These are phyloP conservation scores for Berkeleyomyces basicola DNA, from an alignment of 2,329 filamentous ascomycete species.

Conservation along the genomic window DNA sequence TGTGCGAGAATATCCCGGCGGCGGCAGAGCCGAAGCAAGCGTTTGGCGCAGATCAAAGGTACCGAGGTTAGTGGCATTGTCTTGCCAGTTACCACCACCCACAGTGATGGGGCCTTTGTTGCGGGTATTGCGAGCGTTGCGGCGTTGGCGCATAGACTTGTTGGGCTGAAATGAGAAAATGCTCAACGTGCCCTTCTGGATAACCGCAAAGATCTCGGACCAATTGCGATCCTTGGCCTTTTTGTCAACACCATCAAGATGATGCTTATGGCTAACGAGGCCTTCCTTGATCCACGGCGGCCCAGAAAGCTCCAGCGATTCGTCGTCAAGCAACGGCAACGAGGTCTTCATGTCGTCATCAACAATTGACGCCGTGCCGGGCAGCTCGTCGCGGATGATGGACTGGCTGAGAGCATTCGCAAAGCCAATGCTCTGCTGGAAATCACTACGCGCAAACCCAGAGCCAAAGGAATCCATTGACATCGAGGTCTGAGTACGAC, in stretches of 20 bases:
- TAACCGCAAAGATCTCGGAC: conserved; percentile 88
- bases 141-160: conserved; percentile 57
- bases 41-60: conserved; percentile 81
- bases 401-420: conserved; percentile 92
- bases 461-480: conserved; percentile 84
- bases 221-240: conserved; percentile 88
- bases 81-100: conserved; percentile 94
- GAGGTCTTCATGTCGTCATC: conserved; percentile 43
- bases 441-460: conserved; percentile 58
- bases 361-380: conserved; percentile 34
- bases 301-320: conserved; percentile 76
- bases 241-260: conserved; percentile 79
- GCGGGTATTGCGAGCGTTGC: conserved; percentile 21
- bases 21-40: conserved; percentile 74
- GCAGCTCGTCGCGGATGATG: conserved; percentile 68
- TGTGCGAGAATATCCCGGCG: conserved; percentile 81
- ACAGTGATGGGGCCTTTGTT: conserved; percentile 47
- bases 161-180: conserved; percentile 83
- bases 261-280: conserved; percentile 89
- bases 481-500: conserved; percentile 78
- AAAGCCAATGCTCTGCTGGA: conserved; percentile 93
- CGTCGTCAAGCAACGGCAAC: conserved; percentile 68
- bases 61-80: conserved; percentile 80
- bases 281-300: conserved; percentile 99
- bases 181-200: conserved; percentile 86